Conservation (phyloP, 106 monocot species). For the Cymbidium sinense region DNA sequence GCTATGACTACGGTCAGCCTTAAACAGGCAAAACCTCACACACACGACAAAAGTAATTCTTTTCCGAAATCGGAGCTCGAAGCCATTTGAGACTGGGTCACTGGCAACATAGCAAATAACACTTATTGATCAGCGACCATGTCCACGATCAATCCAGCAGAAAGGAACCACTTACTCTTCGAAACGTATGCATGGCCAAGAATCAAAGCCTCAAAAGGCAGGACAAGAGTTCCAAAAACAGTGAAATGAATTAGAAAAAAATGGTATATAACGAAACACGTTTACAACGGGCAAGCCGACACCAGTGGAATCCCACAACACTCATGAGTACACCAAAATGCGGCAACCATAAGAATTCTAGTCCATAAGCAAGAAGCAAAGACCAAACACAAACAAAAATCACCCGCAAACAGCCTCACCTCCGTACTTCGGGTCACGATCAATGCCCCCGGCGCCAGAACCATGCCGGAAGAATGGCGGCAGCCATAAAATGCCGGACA, state of each 20-base stretch:
- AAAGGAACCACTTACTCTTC: no score
- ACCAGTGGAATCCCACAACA: background rate
- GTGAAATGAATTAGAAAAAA: background rate
- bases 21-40: no score
- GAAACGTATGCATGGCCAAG: background rate
- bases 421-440: conserved; percentile 22
- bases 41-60: no score
- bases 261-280: background rate
- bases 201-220: background rate
- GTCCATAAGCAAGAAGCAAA: background rate
- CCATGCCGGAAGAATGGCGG: conserved; percentile 40
- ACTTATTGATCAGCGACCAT: no score
- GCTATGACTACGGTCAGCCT: no score
- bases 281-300: background rate
- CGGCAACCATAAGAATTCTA: background rate
- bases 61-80: no score
- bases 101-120: no score
- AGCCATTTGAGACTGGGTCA: no score
- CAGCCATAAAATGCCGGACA: conserved; percentile 68
- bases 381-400: background rate
- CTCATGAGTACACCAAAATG: background rate
- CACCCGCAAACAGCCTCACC: conserved; percentile 21
- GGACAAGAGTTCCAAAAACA: background rate
- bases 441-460: conserved; percentile 5
- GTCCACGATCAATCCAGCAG: background rate